A percentile compares a stretch with the other conserved stretches of the same genome.
Conservation (phyloP, 2,329 filamentous ascomycete species). For the Mycogone perniciosa region DNA sequence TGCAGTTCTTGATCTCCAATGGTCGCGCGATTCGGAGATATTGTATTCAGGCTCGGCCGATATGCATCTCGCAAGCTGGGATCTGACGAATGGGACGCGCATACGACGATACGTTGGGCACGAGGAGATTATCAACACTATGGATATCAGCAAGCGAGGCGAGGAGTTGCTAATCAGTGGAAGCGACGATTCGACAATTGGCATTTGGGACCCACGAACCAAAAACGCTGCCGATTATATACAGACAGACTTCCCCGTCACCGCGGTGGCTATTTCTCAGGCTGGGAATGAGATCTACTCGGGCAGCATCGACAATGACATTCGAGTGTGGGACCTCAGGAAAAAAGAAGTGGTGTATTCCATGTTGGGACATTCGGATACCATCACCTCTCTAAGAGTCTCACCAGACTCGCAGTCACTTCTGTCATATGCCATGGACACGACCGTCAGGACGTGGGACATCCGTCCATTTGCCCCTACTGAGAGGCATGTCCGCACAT, state of each 20-base stretch:
- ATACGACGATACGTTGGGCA: constrained; percentile 91
- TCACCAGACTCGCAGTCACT: constrained; percentile 89
- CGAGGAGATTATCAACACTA: constrained; percentile 88
- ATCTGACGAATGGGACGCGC: constrained; percentile 82
- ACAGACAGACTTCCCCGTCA: constrained; percentile 86
- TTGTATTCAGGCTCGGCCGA: constrained; percentile 92
- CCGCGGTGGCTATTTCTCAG: constrained; percentile 83
- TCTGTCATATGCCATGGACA: constrained; percentile 89
- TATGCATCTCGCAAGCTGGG: constrained; percentile 90
- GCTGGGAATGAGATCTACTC: constrained; percentile 94
- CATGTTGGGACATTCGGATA: constrained; percentile 85
- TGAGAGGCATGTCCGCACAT: constrained; percentile 77
- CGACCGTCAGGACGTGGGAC: constrained; percentile 92
- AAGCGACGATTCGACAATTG: constrained; percentile 89
- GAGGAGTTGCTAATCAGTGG: constrained; percentile 87
- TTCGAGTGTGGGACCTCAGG: constrained; percentile 93
- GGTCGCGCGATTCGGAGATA: constrained; percentile 89
- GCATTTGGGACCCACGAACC: constrained; percentile 90
- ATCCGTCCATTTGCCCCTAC: constrained; percentile 88
- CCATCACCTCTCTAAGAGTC: constrained; percentile 81
- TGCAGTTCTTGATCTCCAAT: constrained; percentile 86
- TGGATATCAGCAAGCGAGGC: constrained; percentile 83
- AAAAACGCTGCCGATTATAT: constrained; percentile 86
- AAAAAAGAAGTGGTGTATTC: constrained; percentile 86
- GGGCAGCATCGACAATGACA: constrained; percentile 93